These are phyloP conservation scores for Penicillium brevicompactum DNA, from an alignment of 2,329 filamentous ascomycete genomes.

Conservation along the genomic window DNA sequence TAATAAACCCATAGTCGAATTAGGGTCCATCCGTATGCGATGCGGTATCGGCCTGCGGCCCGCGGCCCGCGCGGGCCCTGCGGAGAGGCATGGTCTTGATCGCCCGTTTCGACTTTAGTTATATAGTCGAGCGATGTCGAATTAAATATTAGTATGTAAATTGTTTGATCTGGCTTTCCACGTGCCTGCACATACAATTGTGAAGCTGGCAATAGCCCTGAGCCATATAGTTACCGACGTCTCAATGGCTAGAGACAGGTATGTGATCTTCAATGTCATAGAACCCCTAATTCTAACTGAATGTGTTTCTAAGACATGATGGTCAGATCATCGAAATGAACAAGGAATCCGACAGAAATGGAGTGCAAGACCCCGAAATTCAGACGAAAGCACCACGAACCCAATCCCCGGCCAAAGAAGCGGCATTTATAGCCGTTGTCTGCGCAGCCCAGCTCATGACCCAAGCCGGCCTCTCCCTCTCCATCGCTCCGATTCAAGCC, in stretches of 20 bases:
- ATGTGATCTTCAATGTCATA: background rate
- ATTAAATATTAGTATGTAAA: background rate
- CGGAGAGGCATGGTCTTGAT: background rate
- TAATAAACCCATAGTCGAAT: no score
- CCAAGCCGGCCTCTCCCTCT: constrained; percentile 49
- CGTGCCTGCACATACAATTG: background rate
- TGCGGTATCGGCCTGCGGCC: background rate
- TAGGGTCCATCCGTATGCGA: background rate
- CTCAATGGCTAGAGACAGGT: background rate
- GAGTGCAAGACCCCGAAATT: constrained; percentile 9
- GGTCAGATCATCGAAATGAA: background rate
- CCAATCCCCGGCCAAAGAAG: constrained; percentile 25
- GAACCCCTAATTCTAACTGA: background rate
- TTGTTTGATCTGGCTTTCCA: no score
- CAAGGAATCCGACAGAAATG: background rate
- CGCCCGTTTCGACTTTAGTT: no score
- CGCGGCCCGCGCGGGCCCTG: background rate
- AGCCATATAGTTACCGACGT: background rate
- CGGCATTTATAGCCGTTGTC: constrained; percentile 33
- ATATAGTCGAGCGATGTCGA: background rate
- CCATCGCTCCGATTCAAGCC: constrained; percentile 50
- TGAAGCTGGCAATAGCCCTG: background rate
- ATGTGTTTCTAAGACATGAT: background rate
- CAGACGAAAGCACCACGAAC: constrained; percentile 7
- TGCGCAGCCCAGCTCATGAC: constrained; percentile 43